Conservation (phyloP, 2,329 filamentous ascomycete species). For the Calonectria pseudoturangicola region DNA sequence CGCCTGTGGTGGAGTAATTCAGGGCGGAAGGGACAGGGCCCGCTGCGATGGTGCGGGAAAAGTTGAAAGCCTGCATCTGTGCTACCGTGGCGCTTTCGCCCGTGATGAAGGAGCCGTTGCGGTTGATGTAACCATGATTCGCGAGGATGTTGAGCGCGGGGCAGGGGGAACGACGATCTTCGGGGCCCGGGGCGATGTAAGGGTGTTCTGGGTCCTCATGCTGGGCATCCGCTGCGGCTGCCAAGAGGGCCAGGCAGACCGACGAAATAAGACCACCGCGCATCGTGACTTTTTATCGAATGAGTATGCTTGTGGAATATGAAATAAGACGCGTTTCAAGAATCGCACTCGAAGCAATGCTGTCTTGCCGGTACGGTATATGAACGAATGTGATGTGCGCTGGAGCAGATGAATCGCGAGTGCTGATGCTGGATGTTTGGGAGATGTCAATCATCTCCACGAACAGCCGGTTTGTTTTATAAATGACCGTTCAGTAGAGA, state of each 20-base stretch:
- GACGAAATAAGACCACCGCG: conserved; percentile 5
- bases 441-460: neutral
- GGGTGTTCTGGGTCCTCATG: conserved; percentile 11
- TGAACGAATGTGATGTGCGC: neutral
- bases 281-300: neutral
- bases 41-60: conserved; percentile 10
- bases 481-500: neutral
- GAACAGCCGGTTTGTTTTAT: neutral
- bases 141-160: conserved; percentile 21
- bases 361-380: no score
- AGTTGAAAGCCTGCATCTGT: conserved; percentile 23
- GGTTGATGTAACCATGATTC: conserved; percentile 22
- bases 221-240: neutral
- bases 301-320: no score
- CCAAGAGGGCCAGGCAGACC: neutral
- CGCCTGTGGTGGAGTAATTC: conserved; percentile 7
- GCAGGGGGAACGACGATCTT: conserved; percentile 1
- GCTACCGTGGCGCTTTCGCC: conserved; percentile 19
- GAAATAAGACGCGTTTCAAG: no score
- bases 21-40: conserved; percentile 13
- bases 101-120: conserved; percentile 8
- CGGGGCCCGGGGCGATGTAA: conserved; percentile 16
- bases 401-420: neutral
- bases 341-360: no score
- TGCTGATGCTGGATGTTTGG: neutral